Conservation (phyloP, 2,329 filamentous ascomycete genomes). For the Neoarthrinium moseri region DNA sequence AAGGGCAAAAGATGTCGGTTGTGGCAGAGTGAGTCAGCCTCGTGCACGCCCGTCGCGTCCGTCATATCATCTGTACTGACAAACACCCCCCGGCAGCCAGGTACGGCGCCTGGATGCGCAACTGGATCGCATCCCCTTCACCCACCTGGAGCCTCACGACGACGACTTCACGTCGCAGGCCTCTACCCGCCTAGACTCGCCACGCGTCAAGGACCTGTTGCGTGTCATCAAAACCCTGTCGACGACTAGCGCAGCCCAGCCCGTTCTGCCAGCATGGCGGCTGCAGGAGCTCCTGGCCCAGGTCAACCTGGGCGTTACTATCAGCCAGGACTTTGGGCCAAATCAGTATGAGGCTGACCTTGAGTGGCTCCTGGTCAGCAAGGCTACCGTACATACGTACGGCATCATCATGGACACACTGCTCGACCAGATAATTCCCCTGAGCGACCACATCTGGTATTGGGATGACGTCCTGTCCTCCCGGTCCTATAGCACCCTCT, state of each 20-base stretch:
- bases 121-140: slow-evolving; percentile 60
- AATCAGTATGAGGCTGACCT: slow-evolving; percentile 71
- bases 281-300: slow-evolving; percentile 63
- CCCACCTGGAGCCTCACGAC: slow-evolving; percentile 38
- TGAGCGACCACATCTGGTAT: slow-evolving; percentile 89
- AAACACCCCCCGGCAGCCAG: slow-evolving; percentile 41
- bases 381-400: slow-evolving; percentile 88
- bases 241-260: slow-evolving; percentile 62
- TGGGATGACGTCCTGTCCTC: slow-evolving; percentile 89
- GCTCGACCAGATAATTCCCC: slow-evolving; percentile 76
- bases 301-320: slow-evolving; percentile 51
- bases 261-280: slow-evolving; percentile 57
- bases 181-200: slow-evolving; percentile 45
- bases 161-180: slow-evolving; percentile 31
- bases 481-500: slow-evolving; percentile 74
- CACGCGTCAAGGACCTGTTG: slow-evolving; percentile 62
- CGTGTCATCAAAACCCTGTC: slow-evolving; percentile 70
- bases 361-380: slow-evolving; percentile 87
- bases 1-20: slow-evolving; percentile 38
- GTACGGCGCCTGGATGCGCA: slow-evolving; percentile 64
- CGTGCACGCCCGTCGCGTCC: not conserved
- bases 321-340: slow-evolving; percentile 21
- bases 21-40: slow-evolving; percentile 43
- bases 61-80: slow-evolving; percentile 1
- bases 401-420: slow-evolving; percentile 76